These are phyloP conservation scores for Scedosporium minutisporum DNA, from an alignment of 2,329 filamentous ascomycete species.

Conservation along the genomic window DNA sequence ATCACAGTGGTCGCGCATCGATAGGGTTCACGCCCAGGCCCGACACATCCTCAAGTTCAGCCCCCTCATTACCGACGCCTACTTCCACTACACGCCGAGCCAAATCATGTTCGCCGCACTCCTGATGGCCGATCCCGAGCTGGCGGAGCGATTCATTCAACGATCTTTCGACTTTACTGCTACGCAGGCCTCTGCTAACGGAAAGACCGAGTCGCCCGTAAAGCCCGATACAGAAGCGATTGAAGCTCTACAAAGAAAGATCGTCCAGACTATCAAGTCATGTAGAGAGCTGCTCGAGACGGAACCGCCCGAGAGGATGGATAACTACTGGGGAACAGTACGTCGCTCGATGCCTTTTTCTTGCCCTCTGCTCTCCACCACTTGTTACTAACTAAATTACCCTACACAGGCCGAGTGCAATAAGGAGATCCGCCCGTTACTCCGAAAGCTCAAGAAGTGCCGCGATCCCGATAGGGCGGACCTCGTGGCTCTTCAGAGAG, in stretches of 20 bases:
- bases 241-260: conserved; percentile 31
- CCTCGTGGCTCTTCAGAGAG: conserved; percentile 57
- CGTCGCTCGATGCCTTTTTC: conserved; percentile 12
- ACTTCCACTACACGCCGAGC: conserved; percentile 89
- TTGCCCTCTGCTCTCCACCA: neutral
- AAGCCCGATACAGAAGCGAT: conserved; percentile 18
- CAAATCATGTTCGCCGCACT: conserved; percentile 87
- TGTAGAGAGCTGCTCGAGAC: conserved; percentile 46
- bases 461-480: conserved; percentile 66
- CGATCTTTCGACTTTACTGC: conserved; percentile 15
- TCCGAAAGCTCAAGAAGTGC: conserved; percentile 63
- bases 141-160: conserved; percentile 32
- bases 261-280: conserved; percentile 35
- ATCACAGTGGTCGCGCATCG: conserved; percentile 30
- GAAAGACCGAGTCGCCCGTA: conserved; percentile 9
- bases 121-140: conserved; percentile 59
- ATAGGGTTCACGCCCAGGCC: conserved; percentile 61
- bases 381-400: conserved; percentile 9
- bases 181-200: conserved; percentile 17
- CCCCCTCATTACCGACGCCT: conserved; percentile 83
- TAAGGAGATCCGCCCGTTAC: conserved; percentile 46
- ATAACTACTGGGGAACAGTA: conserved; percentile 44
- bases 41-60: conserved; percentile 67
- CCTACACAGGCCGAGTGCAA: conserved; percentile 31
- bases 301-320: conserved; percentile 46